Conservation (phyloP, 176 grass and related monocot species). For the Raddia distichophylla region DNA sequence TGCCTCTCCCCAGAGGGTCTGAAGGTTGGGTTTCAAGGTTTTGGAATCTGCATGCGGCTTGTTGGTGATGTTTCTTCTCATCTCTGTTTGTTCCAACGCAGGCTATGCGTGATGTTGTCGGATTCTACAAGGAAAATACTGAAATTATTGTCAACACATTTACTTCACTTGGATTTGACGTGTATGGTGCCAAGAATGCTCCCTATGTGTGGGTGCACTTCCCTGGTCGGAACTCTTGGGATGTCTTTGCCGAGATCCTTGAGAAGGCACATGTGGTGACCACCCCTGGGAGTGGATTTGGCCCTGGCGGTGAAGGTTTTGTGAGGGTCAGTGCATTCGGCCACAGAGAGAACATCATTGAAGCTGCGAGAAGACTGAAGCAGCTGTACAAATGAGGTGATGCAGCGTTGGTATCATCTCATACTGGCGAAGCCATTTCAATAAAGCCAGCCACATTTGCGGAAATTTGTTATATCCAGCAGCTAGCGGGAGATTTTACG, state of each 20-base stretch:
- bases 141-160: slow-evolving; percentile 86
- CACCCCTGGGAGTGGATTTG: slow-evolving; percentile 91
- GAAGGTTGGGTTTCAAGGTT: slow-evolving; percentile 48
- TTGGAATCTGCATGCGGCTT: slow-evolving; percentile 23
- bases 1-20: slow-evolving; percentile 84
- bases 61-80: not conserved
- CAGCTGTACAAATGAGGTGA: slow-evolving; percentile 57
- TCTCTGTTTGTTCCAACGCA: slow-evolving; percentile 23
- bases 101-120: slow-evolving; percentile 48
- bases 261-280: slow-evolving; percentile 87
- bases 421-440: not conserved
- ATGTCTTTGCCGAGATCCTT: slow-evolving; percentile 80
- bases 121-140: slow-evolving; percentile 97
- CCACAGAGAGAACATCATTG: slow-evolving; percentile 70
- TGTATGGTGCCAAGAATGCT: slow-evolving; percentile 89
- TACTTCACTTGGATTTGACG: slow-evolving; percentile 75
- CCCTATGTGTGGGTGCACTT: slow-evolving; percentile 98
- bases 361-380: slow-evolving; percentile 66
- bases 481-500: slow-evolving; percentile 8
- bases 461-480: not conserved
- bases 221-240: slow-evolving; percentile 84
- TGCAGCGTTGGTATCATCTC: not conserved
- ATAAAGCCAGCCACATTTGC: slow-evolving; percentile 26
- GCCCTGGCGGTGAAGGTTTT: slow-evolving; percentile 85
- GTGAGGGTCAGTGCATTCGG: slow-evolving; percentile 88